phyloP scores from a whole-genome alignment of 306 rosid species.

The Chamaecrista fasciculata region DNA sequence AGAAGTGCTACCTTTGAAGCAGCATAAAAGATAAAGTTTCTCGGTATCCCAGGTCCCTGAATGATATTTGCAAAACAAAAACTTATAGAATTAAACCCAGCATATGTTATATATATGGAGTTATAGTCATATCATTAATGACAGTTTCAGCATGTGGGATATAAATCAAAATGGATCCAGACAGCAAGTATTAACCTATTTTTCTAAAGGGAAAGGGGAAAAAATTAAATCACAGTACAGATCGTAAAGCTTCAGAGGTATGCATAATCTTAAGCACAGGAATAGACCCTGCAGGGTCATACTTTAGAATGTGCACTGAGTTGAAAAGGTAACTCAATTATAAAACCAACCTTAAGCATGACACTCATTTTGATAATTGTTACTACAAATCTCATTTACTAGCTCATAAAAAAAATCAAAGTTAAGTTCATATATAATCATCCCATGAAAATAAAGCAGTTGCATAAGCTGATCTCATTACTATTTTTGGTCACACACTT shows the following conservation, averaged over 20 bases:
- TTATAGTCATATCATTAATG: constrained; percentile 12
- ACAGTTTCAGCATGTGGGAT: constrained; percentile 9
- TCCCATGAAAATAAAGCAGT: constrained; percentile 10
- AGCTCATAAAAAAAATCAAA: constrained; percentile 18
- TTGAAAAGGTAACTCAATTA: background rate
- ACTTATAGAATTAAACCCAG: background rate
- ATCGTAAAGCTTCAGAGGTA: background rate
- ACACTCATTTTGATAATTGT: background rate
- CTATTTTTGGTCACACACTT: background rate
- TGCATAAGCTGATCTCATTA: background rate
- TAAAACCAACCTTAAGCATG: constrained; percentile 11
- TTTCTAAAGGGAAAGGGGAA: background rate
- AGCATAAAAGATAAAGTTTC: constrained; percentile 53
- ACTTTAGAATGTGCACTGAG: background rate
- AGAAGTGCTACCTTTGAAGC: constrained; percentile 57
- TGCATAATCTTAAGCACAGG: background rate
- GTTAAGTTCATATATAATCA: constrained; percentile 23
- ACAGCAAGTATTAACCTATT: background rate
- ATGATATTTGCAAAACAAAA: constrained; percentile 16
- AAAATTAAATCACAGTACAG: background rate
- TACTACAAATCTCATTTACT: background rate
- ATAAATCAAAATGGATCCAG: constrained; percentile 6
- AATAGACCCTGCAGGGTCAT: background rate
- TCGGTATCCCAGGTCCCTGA: constrained; percentile 69
- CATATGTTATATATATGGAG: background rate